A percentile compares a stretch with the other conserved stretches of the same genome.
Evolutionary conservation across 2,329 filamentous ascomycete genomes (phyloP).

Genomic region (Claviceps sorghi): DNA sequence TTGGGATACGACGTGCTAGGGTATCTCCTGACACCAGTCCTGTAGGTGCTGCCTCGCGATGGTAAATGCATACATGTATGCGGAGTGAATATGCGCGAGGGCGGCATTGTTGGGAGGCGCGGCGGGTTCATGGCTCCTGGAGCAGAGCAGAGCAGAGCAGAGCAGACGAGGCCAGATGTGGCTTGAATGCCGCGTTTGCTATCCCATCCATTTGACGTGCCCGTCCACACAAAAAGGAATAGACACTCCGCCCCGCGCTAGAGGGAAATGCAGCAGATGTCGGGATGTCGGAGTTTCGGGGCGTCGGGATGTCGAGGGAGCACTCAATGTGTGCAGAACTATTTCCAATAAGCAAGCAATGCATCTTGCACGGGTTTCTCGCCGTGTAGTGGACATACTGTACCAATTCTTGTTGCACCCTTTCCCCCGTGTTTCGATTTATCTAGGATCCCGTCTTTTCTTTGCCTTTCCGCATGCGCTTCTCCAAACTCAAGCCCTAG

Average conservation of each 20-base stretch:
- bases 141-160: not conserved
- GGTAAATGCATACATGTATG: not conserved
- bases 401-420: no score
- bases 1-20: conserved; percentile 40
- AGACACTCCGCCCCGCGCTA: no score
- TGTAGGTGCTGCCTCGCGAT: conserved; percentile 21
- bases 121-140: no score
- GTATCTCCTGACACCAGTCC: conserved; percentile 35
- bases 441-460: not conserved
- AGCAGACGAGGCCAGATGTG: no score
- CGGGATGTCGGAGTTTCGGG: no score
- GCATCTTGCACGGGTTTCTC: not conserved
- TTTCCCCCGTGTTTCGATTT: no score
- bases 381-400: no score
- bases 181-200: no score
- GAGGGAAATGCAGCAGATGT: no score
- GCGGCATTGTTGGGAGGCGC: not conserved
- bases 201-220: no score
- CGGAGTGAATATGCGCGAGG: not conserved
- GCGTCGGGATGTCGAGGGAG: not conserved
- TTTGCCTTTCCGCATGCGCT: not conserved
- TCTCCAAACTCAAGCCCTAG: not conserved
- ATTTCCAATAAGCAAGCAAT: not conserved
- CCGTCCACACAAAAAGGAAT: no score
- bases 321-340: no score